These are phyloP conservation scores for Colletotrichum aenigma DNA, from an alignment of 2,329 filamentous ascomycete genomes.

Conservation along the genomic window DNA sequence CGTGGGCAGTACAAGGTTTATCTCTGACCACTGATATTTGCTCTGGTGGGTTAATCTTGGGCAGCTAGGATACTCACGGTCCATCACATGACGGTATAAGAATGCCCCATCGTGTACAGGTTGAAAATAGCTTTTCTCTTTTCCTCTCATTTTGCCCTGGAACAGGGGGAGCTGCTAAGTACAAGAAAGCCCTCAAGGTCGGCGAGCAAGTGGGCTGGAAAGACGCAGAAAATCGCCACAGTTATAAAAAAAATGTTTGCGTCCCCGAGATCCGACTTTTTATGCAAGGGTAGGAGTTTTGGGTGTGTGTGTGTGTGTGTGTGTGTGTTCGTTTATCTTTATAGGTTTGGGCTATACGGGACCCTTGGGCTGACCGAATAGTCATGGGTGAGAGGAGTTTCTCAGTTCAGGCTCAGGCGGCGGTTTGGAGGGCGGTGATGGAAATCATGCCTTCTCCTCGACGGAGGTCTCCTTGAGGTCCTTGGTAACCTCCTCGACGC, in stretches of 20 bases:
- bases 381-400: not conserved
- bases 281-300: slow-evolving; percentile 4
- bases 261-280: slow-evolving; percentile 11
- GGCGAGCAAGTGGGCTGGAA: slow-evolving; percentile 7
- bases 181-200: slow-evolving; percentile 15
- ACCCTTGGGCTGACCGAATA: not conserved
- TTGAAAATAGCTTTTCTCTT: slow-evolving; percentile 1
- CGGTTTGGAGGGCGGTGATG: not conserved
- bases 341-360: not conserved
- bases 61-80: not conserved
- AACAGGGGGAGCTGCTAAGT: slow-evolving; percentile 13
- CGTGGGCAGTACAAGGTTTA: not conserved
- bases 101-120: not conserved
- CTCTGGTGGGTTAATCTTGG: not conserved
- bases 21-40: not conserved
- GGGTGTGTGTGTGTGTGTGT: not conserved
- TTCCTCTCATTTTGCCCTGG: slow-evolving; percentile 9
- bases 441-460: slow-evolving; percentile 52
- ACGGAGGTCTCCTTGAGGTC: slow-evolving; percentile 57
- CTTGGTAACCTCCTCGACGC: slow-evolving; percentile 58
- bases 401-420: slow-evolving; percentile 14
- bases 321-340: not conserved
- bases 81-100: not conserved
- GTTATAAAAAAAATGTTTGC: not conserved
- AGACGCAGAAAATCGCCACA: slow-evolving; percentile 10